These are phyloP conservation scores for Peniophora sp. DNA, from an alignment of 1,284 basidiomycete genomes.

Conservation along the genomic window DNA sequence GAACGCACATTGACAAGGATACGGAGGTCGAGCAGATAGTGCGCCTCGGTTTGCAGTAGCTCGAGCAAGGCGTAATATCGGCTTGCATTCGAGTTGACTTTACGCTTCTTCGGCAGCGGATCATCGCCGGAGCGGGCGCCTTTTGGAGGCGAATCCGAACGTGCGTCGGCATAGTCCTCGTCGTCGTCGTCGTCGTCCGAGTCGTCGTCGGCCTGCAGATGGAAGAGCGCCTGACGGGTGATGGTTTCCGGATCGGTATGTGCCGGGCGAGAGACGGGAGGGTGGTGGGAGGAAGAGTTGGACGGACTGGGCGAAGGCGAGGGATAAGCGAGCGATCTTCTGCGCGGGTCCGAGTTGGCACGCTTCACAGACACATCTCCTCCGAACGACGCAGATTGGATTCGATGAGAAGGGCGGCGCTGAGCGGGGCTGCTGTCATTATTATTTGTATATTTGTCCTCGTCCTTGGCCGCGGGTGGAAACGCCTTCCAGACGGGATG, in stretches of 20 bases:
- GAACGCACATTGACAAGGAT: slow-evolving; percentile 64
- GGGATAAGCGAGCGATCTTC: not conserved
- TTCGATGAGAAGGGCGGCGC: too few relatives aligned
- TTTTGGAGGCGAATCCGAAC: not conserved
- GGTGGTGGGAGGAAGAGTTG: not conserved
- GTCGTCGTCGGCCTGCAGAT: slow-evolving; percentile 4
- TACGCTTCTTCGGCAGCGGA: not conserved
- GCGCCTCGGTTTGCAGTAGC: slow-evolving; percentile 75
- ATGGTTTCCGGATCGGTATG: not conserved
- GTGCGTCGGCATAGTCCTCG: not conserved
- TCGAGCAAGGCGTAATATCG: slow-evolving; percentile 70
- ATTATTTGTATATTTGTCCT: too few relatives aligned
- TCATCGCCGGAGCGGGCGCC: not conserved
- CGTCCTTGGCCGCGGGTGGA: too few relatives aligned
- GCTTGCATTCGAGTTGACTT: slow-evolving; percentile 18
- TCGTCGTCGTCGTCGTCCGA: slow-evolving; percentile 3
- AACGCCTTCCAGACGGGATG: too few relatives aligned
- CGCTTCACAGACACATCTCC: too few relatives aligned
- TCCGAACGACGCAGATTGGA: too few relatives aligned
- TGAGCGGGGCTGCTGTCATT: too few relatives aligned
- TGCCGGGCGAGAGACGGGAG: too few relatives aligned
- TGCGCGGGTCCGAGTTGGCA: too few relatives aligned
- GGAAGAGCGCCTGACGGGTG: slow-evolving; percentile 1
- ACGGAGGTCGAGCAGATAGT: slow-evolving; percentile 72
- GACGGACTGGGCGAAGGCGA: not conserved